phyloP scores from a whole-genome alignment of 2,329 filamentous ascomycete species.

The Sarocladiaceae sp. region DNA sequence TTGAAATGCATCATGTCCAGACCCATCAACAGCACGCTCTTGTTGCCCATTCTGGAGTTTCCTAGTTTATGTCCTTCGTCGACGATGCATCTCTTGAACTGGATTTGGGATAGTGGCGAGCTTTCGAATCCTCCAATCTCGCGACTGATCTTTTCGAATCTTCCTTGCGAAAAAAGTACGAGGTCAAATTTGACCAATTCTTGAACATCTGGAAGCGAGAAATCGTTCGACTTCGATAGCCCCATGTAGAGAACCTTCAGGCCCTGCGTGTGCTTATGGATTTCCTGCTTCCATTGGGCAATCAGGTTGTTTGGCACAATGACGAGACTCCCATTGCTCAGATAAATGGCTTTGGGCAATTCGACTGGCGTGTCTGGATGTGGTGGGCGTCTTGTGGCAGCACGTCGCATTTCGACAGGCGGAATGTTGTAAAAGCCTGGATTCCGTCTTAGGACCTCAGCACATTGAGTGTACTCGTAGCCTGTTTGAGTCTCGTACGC shows the following conservation, averaged over 20 bases:
- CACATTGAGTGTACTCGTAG: constrained; percentile 49
- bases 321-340: constrained; percentile 69
- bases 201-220: constrained; percentile 50
- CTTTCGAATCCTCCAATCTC: constrained; percentile 28
- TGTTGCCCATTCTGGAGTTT: constrained; percentile 50
- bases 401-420: constrained; percentile 30
- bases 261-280: constrained; percentile 67
- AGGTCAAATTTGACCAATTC: constrained; percentile 68
- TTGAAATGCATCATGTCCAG: constrained; percentile 58
- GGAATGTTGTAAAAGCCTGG: constrained; percentile 56
- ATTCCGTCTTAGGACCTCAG: constrained; percentile 52
- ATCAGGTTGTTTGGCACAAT: constrained; percentile 81
- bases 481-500: constrained; percentile 35
- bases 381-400: constrained; percentile 4
- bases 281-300: constrained; percentile 79
- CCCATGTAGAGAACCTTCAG: constrained; percentile 61
- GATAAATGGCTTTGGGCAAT: constrained; percentile 47
- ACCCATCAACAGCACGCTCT: constrained; percentile 50
- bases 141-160: constrained; percentile 60
- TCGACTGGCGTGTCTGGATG: constrained; percentile 10
- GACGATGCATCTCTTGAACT: constrained; percentile 85
- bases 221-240: constrained; percentile 35
- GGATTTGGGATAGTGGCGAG: constrained; percentile 65
- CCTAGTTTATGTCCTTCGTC: constrained; percentile 89
- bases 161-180: constrained; percentile 68